Base-by-base conservation (phyloP, 352 stramenopile genomes). In the Phytophthora macrochlamydospora region DNA sequence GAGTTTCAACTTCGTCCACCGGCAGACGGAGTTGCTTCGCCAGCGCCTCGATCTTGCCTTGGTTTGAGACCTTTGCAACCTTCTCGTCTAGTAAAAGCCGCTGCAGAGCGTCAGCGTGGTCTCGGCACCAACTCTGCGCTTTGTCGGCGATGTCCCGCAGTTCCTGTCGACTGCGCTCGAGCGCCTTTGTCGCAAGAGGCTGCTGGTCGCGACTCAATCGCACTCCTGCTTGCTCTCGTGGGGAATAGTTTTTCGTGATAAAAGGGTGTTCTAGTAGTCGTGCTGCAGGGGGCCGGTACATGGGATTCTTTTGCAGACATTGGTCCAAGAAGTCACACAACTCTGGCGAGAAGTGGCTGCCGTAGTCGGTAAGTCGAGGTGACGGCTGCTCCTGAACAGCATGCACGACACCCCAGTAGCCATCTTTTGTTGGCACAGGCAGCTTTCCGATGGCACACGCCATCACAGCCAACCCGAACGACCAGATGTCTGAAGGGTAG, bases 331-430 rank as follows among this genome's bases (percentile, higher is more conserved):
- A 93, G 51, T 93, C 85, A 45, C 83, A 92, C 4, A 95, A 65
- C 31, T 86, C 79, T 1, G 77, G 69, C 12, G 87, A 92, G 53
- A 90, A 93, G 8, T 79, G 56, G 37, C 80, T 72, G 7, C 83
- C 80, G 56, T 86, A 95, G 53, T 93, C 83, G 0, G 69, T 40
- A 11, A 95, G 73, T 18, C 78, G 65, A 4, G 87, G 85, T 7
- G 84, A 92, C 12, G 87, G 83, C 64, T 93, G 79, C 62, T 93
- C 84, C 65, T 93, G 83, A 0, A 93, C 83, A 0, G 87, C 85
- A 44, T 95, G 85, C 5, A 98, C 83, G 12, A 98, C 82, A n/a
- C 81, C 85, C 90, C 91, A 98, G 72, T 97, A 97, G 18, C 84
- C 92, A 45, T 92, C 83, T 62, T 91, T 80, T 2, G 81, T 89